phyloP scores from a whole-genome alignment of 495 filamentous ascomycete genomes.

The Glonium stellatum region DNA sequence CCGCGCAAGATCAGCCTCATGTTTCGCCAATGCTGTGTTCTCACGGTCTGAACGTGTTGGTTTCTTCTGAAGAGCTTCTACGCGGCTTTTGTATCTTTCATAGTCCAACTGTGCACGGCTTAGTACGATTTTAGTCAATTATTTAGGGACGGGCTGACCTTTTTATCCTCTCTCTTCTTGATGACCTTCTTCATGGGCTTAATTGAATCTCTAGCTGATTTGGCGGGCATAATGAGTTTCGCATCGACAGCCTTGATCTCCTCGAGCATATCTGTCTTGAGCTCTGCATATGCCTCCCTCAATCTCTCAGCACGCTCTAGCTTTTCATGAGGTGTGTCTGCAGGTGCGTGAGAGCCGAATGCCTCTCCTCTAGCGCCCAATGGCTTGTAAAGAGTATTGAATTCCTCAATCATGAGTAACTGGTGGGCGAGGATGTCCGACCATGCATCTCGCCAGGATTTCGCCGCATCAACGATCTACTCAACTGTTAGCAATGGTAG shows the following conservation, averaged over 20 bases:
- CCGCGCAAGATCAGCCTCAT: constrained; percentile 65
- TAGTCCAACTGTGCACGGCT: constrained; percentile 56
- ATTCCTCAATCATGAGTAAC: constrained; percentile 59
- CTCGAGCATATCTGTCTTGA: constrained; percentile 65
- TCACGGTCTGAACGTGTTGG: constrained; percentile 67
- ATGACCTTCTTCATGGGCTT: constrained; percentile 80
- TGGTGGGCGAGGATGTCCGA: constrained; percentile 65
- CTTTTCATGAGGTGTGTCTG: constrained; percentile 55
- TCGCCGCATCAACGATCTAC: constrained; percentile 75
- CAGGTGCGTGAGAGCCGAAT: constrained; percentile 40
- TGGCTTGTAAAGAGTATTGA: constrained; percentile 74
- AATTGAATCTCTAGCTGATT: constrained; percentile 62
- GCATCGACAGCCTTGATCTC: constrained; percentile 69
- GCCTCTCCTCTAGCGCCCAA: constrained; percentile 58
- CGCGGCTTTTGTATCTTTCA: constrained; percentile 70
- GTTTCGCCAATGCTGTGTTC: constrained; percentile 65
- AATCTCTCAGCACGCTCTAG: constrained; percentile 62
- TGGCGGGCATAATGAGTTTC: constrained; percentile 65
- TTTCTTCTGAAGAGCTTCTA: constrained; percentile 66
- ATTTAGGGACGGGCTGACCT: constrained; percentile 42
- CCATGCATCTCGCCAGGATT: constrained; percentile 83
- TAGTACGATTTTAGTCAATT: constrained; percentile 15
- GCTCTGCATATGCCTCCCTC: constrained; percentile 62
- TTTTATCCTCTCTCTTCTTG: constrained; percentile 84
- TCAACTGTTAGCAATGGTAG: constrained; percentile 13